Conservation (phyloP, 345 rosid genomes). For the Nasturtium officinale region DNA sequence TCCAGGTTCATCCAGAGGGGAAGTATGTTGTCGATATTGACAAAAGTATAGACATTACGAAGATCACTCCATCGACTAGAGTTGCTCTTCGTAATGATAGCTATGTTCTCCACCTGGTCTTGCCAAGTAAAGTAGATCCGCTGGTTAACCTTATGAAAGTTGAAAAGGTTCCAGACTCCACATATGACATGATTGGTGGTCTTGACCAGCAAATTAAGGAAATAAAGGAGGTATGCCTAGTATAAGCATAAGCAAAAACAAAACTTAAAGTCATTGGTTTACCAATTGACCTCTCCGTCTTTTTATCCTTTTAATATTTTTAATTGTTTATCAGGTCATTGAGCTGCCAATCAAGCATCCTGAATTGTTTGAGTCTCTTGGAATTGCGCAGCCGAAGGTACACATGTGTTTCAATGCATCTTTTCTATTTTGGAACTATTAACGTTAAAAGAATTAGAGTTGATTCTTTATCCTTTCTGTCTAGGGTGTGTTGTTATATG, state of each 20-base stretch:
- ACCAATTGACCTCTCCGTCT: not conserved
- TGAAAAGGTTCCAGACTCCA: constrained; percentile 98
- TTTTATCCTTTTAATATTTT: constrained; percentile 9
- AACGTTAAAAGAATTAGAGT: constrained; percentile 1
- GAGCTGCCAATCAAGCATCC: constrained; percentile 99
- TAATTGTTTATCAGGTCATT: constrained; percentile 64
- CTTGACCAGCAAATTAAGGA: constrained; percentile 99
- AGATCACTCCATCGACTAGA: constrained; percentile 90
- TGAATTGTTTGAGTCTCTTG: constrained; percentile 94
- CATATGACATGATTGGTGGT: constrained; percentile 99
- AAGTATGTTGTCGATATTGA: constrained; percentile 97
- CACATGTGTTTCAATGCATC: not conserved
- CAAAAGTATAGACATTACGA: constrained; percentile 90
- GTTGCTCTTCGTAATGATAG: constrained; percentile 98
- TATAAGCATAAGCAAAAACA: not conserved
- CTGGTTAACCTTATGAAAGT: constrained; percentile 99
- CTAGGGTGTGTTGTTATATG: constrained; percentile 95
- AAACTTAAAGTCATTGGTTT: not conserved
- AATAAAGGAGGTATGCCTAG: constrained; percentile 74
- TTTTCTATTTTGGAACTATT: not conserved
- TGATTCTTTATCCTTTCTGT: not conserved
- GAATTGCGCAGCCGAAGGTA: constrained; percentile 99
- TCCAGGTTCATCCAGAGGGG: constrained; percentile 99
- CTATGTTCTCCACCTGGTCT: constrained; percentile 88
- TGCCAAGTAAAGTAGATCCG: constrained; percentile 98